phyloP scores from a whole-genome alignment of 768 basidiomycete genomes.

The Leccinellum rugosiceps region DNA sequence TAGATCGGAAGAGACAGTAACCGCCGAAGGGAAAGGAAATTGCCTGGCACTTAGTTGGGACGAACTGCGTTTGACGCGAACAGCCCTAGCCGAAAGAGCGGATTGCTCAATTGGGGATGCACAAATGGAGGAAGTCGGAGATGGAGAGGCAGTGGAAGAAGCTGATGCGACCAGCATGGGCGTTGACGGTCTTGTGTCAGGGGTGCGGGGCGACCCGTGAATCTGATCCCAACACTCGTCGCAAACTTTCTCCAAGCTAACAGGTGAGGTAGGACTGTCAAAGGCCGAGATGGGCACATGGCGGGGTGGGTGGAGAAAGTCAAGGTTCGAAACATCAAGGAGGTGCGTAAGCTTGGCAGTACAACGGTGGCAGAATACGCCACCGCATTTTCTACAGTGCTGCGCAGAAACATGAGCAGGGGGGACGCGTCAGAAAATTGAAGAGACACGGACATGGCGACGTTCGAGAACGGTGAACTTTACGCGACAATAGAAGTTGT shows the following conservation, averaged over 20 bases:
- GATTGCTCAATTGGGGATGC: conserved; percentile 32
- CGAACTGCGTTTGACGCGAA: conserved; percentile 25
- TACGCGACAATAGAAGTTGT: conserved; percentile 68
- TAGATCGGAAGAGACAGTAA: conserved; percentile 22
- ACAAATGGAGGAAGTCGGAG: conserved; percentile 34
- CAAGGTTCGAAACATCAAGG: conserved; percentile 68
- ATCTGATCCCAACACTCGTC: conserved; percentile 77
- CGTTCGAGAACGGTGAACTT: conserved; percentile 69
- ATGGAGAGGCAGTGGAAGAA: conserved; percentile 31
- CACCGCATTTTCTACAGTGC: conserved; percentile 86
- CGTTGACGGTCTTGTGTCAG: conserved; percentile 36
- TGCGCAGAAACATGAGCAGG: conserved; percentile 31
- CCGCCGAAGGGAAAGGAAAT: conserved; percentile 25
- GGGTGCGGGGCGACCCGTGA: conserved; percentile 50
- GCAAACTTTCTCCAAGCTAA: conserved; percentile 62
- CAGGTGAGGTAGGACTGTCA: conserved; percentile 58
- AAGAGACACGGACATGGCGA: conserved; percentile 56
- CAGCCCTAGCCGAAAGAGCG: conserved; percentile 13
- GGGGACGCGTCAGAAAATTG: not conserved
- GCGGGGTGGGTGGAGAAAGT: conserved; percentile 70
- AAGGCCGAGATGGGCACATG: conserved; percentile 56
- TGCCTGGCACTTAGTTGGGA: conserved; percentile 28
- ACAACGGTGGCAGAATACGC: conserved; percentile 68
- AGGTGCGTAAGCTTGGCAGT: conserved; percentile 57
- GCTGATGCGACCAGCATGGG: conserved; percentile 36